A percentile compares a stretch with the other conserved stretches of the same genome.
phyloP scores from a whole-genome alignment of 441 rosid species.

The Populus trichocarpa region DNA sequence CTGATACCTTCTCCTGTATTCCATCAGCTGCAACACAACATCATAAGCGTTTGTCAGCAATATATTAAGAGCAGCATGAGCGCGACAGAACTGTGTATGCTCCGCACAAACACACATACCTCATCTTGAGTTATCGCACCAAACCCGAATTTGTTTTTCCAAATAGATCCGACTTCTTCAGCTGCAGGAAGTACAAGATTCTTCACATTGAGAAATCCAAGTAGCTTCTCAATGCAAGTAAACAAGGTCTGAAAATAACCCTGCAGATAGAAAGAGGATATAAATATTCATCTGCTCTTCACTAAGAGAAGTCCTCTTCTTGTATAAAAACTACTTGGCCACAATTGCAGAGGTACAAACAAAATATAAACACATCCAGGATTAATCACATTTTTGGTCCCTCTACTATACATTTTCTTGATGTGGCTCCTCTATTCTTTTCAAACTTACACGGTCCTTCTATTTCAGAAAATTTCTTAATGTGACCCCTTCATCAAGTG shows the following conservation, averaged over 20 bases:
- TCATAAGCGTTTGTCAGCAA: background rate
- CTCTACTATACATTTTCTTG: too few relatives aligned
- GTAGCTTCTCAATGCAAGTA: slow-evolving; percentile 67
- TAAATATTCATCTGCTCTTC: background rate
- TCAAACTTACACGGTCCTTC: too few relatives aligned
- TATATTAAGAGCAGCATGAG: too few relatives aligned
- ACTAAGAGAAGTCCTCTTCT: background rate
- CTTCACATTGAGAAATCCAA: slow-evolving; percentile 66
- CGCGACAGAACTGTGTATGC: too few relatives aligned
- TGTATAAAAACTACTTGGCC: background rate
- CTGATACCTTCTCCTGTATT: slow-evolving; percentile 55
- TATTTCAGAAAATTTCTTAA: too few relatives aligned
- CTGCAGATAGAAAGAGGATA: slow-evolving; percentile 31
- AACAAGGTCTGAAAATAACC: slow-evolving; percentile 84
- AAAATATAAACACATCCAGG: background rate
- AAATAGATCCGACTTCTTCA: slow-evolving; percentile 80
- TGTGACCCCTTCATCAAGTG: too few relatives aligned
- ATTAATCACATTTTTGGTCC: too few relatives aligned
- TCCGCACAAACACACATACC: slow-evolving; percentile 30
- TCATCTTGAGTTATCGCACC: slow-evolving; percentile 53
- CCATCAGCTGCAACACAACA: slow-evolving; percentile 39
- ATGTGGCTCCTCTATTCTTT: too few relatives aligned
- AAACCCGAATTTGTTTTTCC: slow-evolving; percentile 84
- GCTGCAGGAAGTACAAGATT: slow-evolving; percentile 82
- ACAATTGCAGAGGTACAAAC: background rate